phyloP scores from a whole-genome alignment of 2,329 filamentous ascomycete species.

The Monosporascus sp. region DNA sequence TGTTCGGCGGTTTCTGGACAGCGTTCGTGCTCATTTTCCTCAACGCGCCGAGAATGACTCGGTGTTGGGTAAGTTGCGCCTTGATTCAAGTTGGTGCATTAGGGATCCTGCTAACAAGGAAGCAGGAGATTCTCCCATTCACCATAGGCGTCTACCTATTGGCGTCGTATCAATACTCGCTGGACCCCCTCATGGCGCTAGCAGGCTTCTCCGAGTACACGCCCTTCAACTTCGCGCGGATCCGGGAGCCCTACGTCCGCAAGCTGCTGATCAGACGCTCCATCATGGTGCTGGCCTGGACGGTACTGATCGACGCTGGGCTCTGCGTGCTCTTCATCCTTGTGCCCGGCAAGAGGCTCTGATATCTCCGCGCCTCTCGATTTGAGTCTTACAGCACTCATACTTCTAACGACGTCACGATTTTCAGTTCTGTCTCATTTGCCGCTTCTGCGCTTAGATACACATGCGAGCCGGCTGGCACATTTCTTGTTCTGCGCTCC shows the following conservation, averaged over 20 bases:
- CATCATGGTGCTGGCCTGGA: constrained; percentile 72
- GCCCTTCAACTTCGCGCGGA: constrained; percentile 82
- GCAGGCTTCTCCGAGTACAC: constrained; percentile 95
- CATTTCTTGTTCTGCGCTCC: too few relatives aligned
- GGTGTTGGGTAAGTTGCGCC: constrained; percentile 70
- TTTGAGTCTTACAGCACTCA: too few relatives aligned
- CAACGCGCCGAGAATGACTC: constrained; percentile 64
- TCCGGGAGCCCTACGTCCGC: constrained; percentile 87
- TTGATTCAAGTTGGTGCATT: neutral
- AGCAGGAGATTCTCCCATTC: constrained; percentile 74
- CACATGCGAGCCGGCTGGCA: too few relatives aligned
- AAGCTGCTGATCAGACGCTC: constrained; percentile 80
- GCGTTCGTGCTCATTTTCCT: constrained; percentile 92
- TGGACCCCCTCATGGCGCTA: constrained; percentile 86
- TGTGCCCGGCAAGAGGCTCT: constrained; percentile 82
- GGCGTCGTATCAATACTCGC: constrained; percentile 88
- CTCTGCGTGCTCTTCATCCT: constrained; percentile 88
- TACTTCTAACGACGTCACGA: neutral
- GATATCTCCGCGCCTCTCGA: constrained; percentile 12
- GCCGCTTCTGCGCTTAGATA: neutral
- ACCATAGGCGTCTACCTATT: constrained; percentile 85
- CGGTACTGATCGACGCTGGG: constrained; percentile 71
- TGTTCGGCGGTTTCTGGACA: constrained; percentile 93
- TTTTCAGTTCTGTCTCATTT: neutral
- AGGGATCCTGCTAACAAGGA: constrained; percentile 10